These are phyloP conservation scores for thale cress (Arabidopsis thaliana) DNA, from an alignment of 345 rosid species.

Conservation along the genomic window DNA sequence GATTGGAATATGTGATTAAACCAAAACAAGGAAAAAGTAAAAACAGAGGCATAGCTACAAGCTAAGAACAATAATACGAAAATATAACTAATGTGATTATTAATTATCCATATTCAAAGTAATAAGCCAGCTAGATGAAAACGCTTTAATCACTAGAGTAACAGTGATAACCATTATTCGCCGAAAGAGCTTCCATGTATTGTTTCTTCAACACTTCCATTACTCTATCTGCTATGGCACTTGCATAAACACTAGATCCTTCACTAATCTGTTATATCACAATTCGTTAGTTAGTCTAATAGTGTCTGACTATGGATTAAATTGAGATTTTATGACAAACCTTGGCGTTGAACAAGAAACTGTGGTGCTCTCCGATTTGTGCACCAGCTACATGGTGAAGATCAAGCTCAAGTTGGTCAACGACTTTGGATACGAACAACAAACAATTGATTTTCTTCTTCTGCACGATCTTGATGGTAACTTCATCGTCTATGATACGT, in stretches of 20 bases:
- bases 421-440: constrained; percentile 66
- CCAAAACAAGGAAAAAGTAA: not conserved
- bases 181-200: constrained; percentile 54
- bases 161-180: constrained; percentile 42
- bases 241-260: constrained; percentile 55
- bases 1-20: not conserved
- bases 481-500: constrained; percentile 74
- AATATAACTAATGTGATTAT: constrained; percentile 21
- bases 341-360: constrained; percentile 81
- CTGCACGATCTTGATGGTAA: constrained; percentile 73
- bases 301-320: not conserved
- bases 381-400: constrained; percentile 84
- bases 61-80: constrained; percentile 15
- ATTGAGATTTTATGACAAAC: constrained; percentile 41
- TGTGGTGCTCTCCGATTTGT: constrained; percentile 70
- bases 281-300: not conserved
- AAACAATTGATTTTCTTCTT: constrained; percentile 74
- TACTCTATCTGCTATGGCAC: constrained; percentile 77
- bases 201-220: constrained; percentile 74
- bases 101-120: constrained; percentile 20
- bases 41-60: not conserved
- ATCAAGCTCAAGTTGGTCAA: constrained; percentile 77
- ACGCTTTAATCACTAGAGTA: constrained; percentile 37
- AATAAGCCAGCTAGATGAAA: constrained; percentile 3
- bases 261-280: constrained; percentile 39